A percentile compares a stretch with the other conserved stretches of the same genome.
Conservation (phyloP, 2,329 filamentous ascomycete genomes). For the Fusarium mangiferae region DNA sequence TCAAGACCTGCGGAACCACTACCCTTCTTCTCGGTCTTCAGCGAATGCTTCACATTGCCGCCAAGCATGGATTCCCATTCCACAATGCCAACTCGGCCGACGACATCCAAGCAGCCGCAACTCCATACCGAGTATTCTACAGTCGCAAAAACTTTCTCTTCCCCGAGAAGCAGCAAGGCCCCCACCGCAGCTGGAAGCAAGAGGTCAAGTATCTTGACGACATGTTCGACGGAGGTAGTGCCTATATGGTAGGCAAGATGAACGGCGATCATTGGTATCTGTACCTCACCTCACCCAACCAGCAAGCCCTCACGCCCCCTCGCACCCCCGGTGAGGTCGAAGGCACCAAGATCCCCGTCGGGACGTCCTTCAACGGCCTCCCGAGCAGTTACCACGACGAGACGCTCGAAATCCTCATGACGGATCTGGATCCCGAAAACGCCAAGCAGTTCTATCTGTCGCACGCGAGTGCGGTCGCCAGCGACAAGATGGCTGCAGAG, state of each 20-base stretch:
- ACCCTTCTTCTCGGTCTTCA: conserved; percentile 90
- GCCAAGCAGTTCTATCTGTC: conserved; percentile 77
- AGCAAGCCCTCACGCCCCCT: conserved; percentile 81
- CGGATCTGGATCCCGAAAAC: conserved; percentile 74
- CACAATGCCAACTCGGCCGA: conserved; percentile 73
- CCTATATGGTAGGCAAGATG: conserved; percentile 99
- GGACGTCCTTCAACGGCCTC: conserved; percentile 52
- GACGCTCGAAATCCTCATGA: conserved; percentile 80
- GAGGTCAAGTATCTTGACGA: conserved; percentile 94
- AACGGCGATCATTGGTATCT: conserved; percentile 99
- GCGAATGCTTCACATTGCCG: conserved; percentile 91
- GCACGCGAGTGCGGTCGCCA: conserved; percentile 88
- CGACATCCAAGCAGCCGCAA: conserved; percentile 79
- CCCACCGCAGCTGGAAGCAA: conserved; percentile 97
- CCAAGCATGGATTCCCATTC: conserved; percentile 86
- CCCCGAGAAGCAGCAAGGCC: conserved; percentile 91
- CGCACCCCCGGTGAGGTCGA: conserved; percentile 71
- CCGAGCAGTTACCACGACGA: conserved; percentile 72
- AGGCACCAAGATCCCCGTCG: conserved; percentile 66
- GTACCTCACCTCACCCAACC: conserved; percentile 91
- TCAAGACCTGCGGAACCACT: conserved; percentile 98
- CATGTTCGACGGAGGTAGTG: conserved; percentile 90
- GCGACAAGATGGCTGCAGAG: conserved; percentile 77
- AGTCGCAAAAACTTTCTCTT: conserved; percentile 99
- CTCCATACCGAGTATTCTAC: conserved; percentile 96